Conservation (phyloP, 2,329 filamentous ascomycete species). For the Talaromyces sp. region DNA sequence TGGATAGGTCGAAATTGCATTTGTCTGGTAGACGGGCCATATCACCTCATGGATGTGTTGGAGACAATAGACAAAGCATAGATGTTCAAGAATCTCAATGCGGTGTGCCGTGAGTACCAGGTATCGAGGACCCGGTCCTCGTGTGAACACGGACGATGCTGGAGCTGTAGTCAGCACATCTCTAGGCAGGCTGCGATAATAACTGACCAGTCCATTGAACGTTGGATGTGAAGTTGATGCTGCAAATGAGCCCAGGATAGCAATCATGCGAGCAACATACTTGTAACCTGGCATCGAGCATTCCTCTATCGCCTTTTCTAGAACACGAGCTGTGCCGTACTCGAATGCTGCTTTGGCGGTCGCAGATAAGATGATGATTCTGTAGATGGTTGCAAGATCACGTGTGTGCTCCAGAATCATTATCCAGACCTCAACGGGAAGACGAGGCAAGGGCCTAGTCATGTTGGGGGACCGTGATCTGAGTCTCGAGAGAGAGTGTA, state of each 20-base stretch:
- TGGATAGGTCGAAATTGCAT: too few relatives aligned
- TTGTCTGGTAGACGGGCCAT: background rate
- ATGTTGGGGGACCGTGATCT: background rate
- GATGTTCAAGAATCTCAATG: conserved; percentile 13
- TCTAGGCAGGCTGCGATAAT: conserved; percentile 1
- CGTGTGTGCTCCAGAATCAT: background rate
- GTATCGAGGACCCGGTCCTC: conserved; percentile 7
- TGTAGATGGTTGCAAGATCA: background rate
- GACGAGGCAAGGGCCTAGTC: background rate
- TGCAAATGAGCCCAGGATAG: conserved; percentile 11
- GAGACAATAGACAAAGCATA: conserved; percentile 14
- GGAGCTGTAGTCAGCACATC: conserved; percentile 9
- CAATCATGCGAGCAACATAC: conserved; percentile 14
- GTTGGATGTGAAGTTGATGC: background rate
- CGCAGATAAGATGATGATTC: conserved; percentile 10
- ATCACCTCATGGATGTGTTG: conserved; percentile 14
- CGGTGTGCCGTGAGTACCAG: conserved; percentile 16
- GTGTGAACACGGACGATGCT: conserved; percentile 4
- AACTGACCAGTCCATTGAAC: background rate
- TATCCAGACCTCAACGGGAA: conserved; percentile 9
- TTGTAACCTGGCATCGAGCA: conserved; percentile 15
- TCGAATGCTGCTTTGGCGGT: conserved; percentile 7
- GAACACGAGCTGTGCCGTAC: background rate
- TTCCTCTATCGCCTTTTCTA: conserved; percentile 11
- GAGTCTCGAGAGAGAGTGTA: background rate